Evolutionary conservation across 192 early-diverging fungal genomes (phyloP).

Genomic region (Rhizophagus clarus): DNA sequence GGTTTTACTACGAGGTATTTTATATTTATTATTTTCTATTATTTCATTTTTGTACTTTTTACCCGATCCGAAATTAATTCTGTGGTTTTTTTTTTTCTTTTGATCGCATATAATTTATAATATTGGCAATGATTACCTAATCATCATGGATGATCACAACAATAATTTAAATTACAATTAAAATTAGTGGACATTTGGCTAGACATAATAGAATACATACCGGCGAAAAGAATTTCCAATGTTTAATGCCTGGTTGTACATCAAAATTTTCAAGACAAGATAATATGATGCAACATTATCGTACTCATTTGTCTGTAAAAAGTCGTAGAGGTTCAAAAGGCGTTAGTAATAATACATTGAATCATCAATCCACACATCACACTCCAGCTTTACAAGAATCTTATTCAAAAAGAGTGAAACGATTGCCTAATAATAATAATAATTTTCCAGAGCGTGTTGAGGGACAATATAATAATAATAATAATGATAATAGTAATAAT

Average conservation of each 20-base stretch:
- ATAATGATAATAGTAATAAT: too few relatives aligned
- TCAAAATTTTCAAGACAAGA: slow-evolving; percentile 80
- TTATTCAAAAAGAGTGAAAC: too few relatives aligned
- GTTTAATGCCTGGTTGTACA: slow-evolving; percentile 67
- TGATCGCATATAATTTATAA: not conserved
- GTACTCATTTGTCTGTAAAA: slow-evolving; percentile 74
- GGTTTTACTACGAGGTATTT: slow-evolving; percentile 79
- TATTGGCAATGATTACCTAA: not conserved
- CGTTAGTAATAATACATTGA: too few relatives aligned
- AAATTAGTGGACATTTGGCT: slow-evolving; percentile 71
- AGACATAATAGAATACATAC: slow-evolving; percentile 83
- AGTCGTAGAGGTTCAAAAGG: slow-evolving; percentile 50
- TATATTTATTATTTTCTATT: not conserved
- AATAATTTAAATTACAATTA: not conserved
- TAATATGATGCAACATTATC: slow-evolving; percentile 89
- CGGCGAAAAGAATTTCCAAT: slow-evolving; percentile 79
- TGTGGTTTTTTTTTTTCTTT: not conserved
- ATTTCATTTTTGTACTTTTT: not conserved
- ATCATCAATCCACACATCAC: not conserved
- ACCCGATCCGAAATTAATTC: not conserved
- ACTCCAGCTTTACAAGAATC: too few relatives aligned
- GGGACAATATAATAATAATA: too few relatives aligned
- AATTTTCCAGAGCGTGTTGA: too few relatives aligned
- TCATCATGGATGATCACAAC: not conserved
- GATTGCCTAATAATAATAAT: too few relatives aligned